These are phyloP conservation scores for Coemansia sp. DNA, from an alignment of 192 early-diverging fungal genomes.

Conservation along the genomic window DNA sequence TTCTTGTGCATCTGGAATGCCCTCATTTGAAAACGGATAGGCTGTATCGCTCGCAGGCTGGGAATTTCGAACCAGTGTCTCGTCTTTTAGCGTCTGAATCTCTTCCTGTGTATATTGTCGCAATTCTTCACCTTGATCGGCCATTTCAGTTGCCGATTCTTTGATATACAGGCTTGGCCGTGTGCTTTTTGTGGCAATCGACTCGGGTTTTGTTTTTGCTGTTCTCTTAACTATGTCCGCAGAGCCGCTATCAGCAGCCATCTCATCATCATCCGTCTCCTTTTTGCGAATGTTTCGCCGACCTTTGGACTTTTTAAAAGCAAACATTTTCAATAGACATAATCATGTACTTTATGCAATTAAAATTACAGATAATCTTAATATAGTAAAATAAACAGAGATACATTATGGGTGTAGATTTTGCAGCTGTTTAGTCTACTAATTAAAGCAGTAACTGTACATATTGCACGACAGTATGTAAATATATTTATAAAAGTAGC, in stretches of 20 bases:
- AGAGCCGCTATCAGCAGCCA: constrained; percentile 8
- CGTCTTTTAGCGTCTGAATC: constrained; percentile 14
- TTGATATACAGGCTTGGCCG: not conserved
- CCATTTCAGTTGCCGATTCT: not conserved
- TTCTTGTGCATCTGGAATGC: constrained; percentile 41
- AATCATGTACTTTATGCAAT: not conserved
- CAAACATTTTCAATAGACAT: constrained; percentile 25
- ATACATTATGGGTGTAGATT: not conserved
- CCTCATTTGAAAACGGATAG: constrained; percentile 42
- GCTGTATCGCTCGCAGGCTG: not conserved
- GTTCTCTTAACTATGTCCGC: constrained; percentile 37
- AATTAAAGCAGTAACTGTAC: not conserved
- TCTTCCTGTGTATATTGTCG: constrained; percentile 21
- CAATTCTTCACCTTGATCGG: not conserved
- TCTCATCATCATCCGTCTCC: constrained; percentile 11
- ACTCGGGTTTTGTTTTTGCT: constrained; percentile 7
- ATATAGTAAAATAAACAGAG: not conserved
- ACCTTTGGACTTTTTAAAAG: constrained; percentile 43
- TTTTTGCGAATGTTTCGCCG: constrained; percentile 42
- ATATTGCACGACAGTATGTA: not conserved
- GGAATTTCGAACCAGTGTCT: not conserved
- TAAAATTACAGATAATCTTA: not conserved
- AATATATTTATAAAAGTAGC: not conserved
- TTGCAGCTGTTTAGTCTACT: not conserved
- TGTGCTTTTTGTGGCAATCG: constrained; percentile 1